Conservation (phyloP, 179 eudicot species). For the Camellia oleifera region DNA sequence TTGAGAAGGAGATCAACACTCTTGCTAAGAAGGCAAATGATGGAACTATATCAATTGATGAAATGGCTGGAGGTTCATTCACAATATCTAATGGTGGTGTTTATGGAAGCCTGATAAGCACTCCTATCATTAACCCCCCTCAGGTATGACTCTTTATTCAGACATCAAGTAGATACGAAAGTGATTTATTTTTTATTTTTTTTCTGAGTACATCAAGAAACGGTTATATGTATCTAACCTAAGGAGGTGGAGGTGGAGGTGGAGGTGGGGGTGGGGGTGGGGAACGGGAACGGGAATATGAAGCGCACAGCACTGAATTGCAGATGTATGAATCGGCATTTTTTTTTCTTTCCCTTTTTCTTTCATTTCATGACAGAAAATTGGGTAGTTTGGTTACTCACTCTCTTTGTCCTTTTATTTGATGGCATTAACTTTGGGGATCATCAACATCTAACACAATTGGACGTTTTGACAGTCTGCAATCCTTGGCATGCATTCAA, state of each 20-base stretch:
- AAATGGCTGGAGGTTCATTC: constrained; percentile 98
- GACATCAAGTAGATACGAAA: background rate
- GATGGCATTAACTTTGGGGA: background rate
- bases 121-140: constrained; percentile 96
- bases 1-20: constrained; percentile 77
- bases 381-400: background rate
- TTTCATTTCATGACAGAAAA: background rate
- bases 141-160: constrained; percentile 43
- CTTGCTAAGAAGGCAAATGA: constrained; percentile 91
- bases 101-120: constrained; percentile 93
- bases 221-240: no score
- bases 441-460: constrained; percentile 12
- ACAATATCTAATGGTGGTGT: constrained; percentile 98
- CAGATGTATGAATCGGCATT: no score
- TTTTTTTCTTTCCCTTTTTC: background rate
- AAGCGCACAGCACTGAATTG: no score
- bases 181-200: background rate
- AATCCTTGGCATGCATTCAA: constrained; percentile 96
- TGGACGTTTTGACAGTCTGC: constrained; percentile 60
- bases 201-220: no score
- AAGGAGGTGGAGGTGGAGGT: no score
- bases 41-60: constrained; percentile 91
- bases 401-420: background rate
- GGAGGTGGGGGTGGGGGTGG: no score
- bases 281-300: no score